phyloP scores from a whole-genome alignment of 2,329 filamentous ascomycete species.

The Aotearoamyces nothofagi region DNA sequence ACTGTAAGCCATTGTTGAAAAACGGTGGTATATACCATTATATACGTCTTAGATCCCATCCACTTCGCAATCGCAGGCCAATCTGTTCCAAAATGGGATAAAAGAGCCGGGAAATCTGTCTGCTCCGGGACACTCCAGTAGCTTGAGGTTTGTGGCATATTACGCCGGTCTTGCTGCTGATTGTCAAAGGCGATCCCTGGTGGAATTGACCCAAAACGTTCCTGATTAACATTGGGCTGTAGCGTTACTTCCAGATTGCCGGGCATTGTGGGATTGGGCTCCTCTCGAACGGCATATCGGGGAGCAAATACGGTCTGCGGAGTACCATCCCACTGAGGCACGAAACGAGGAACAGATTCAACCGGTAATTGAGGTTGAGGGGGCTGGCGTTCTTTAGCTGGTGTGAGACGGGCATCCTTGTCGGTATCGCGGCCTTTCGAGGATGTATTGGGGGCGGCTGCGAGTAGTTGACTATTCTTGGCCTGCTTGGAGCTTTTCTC shows the following conservation, averaged over 20 bases:
- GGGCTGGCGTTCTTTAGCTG: neutral
- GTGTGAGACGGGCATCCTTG: neutral
- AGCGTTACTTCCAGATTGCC: neutral
- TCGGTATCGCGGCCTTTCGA: neutral
- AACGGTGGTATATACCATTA: conserved; percentile 48
- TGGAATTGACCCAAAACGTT: conserved; percentile 15
- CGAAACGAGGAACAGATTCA: no score
- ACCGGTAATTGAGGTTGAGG: no score
- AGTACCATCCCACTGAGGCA: no score
- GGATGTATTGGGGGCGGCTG: conserved; percentile 12
- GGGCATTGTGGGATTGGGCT: neutral
- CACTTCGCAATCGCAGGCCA: conserved; percentile 61
- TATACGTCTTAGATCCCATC: conserved; percentile 72
- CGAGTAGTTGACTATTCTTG: conserved; percentile 17
- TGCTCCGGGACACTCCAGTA: conserved; percentile 81
- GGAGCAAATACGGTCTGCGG: no score
- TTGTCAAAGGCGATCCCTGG: conserved; percentile 6
- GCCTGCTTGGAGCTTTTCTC: conserved; percentile 17
- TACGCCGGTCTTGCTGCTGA: conserved; percentile 15
- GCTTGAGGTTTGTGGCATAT: conserved; percentile 47
- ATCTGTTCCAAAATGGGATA: conserved; percentile 65
- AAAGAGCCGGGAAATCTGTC: conserved; percentile 57
- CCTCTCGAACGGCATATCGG: no score
- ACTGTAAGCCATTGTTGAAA: conserved; percentile 17
- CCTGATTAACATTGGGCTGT: conserved; percentile 7